Base-by-base conservation (phyloP, 2,329 filamentous ascomycete genomes). In the Paraphoma sp. region DNA sequence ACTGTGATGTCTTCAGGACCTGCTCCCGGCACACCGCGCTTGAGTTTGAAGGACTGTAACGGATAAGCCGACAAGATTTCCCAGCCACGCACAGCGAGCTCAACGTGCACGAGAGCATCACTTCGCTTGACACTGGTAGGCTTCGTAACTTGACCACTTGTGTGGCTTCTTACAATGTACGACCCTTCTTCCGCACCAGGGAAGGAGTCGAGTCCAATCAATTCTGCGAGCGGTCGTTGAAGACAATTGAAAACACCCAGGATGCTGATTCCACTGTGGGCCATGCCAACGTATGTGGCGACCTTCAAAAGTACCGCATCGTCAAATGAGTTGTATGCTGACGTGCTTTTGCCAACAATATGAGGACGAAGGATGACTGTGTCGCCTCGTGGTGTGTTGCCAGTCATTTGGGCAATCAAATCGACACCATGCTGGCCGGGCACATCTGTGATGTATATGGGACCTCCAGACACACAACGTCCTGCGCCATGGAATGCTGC, bases 371-470 rank as follows among this genome's bases (percentile, higher is more conserved):
- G 86, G 17, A 96, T 90, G 0, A 96, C 86, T 0, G 92, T 95
- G 61, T 87, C 88, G 0, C 88, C 91, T 23, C 86, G 81, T 0
- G 87, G 82, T 0, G 91, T 95, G 10, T 83, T 80, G 0, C 90
- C 93, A 0, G 90, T 93, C 84, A 98, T 93, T 73, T 96, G 89
- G 29, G 83, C 78, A 57, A 99, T 90, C 14, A 99, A 77, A 6
- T 83, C 77, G 30, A 93, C 69, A 68, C 97, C 84, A 74, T 98
- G 92, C 57, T 91, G 79, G 0, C 92, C 93, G 0, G 94, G 94
- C 0, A 87, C 85, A 75, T 99, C 95, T 0, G 94, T 98, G 73
- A 99, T 93, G 68, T 96, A 97, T 41, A 99, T 89, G 0, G 94
- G 95, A 0, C 95, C 95, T 8, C 95, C 95, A 46, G 89, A 93